Evolutionary conservation across 2,329 filamentous ascomycete genomes (phyloP), one percentile per base, ranked within the genome.

Genomic region (Penicillium sp.): DNA sequence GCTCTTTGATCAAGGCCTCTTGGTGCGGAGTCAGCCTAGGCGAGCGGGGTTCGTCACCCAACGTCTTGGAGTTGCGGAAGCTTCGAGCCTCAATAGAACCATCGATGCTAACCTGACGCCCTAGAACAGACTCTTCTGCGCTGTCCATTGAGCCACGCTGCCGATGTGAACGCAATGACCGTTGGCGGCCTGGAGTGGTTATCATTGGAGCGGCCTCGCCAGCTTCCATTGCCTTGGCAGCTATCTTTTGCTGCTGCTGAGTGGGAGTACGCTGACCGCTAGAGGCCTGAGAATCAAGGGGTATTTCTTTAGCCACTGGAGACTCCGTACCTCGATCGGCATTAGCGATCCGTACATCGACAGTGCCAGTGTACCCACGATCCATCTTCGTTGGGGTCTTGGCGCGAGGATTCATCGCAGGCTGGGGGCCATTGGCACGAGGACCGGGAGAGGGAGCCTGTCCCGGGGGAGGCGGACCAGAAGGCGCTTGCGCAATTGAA

Each of bases 1-100:
- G 81, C 71, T 99, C 95, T 71, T 95, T 93, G 14, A 91, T 81
- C 13, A 97, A 75, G 0, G 90, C 87, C 61, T 84, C 85, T 60
- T 81, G 79, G 50, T 81, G 63, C 66, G 77, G 69, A 3, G 74
- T 79, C 39, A 80, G 62, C 39, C 75, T 74, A 11, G 78, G 78
- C 9, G 78, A 80, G 14, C 74, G 72, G 35, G 78, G 78, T 58
- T 79, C 78, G 31, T 80, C 78, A 11, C 64, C 69, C 14, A 77
- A 61, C 21, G 66, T 77, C 54, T 72, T 72, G 8, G 76, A 76
- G 60, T 77, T 78, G 50, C 77, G 69, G 61, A 71, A 72, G 39
- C 53, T 67, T 44, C 74, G 70, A 37, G 69, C 65, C 51, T 78
- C 77, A 23, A 72, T 59, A 10, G 76, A 75, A 13, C 74, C 70